These are phyloP conservation scores for Cordyceps fumosorosea DNA, from an alignment of 2,329 filamentous ascomycete genomes.

Conservation along the genomic window DNA sequence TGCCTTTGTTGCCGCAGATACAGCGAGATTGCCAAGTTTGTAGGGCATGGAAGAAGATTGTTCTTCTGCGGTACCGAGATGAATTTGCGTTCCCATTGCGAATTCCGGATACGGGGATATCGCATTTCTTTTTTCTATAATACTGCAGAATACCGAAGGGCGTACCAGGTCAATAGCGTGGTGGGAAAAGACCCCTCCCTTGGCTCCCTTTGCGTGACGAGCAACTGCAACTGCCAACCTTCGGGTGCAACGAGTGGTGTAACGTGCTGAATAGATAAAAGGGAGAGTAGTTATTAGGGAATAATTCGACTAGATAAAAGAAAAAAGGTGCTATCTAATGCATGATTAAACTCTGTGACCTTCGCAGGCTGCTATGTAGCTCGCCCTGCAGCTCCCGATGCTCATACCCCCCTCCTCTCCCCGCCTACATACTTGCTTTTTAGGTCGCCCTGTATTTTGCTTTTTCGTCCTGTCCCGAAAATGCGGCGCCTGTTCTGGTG, in stretches of 20 bases:
- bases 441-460: conserved; percentile 2
- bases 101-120: neutral
- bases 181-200: neutral
- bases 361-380: neutral
- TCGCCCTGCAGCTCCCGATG: conserved; percentile 1
- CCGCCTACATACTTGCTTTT: neutral
- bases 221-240: neutral
- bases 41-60: neutral
- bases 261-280: neutral
- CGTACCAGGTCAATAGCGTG: neutral
- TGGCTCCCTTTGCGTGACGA: neutral
- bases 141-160: neutral
- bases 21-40: neutral
- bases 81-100: neutral
- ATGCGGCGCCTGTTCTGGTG: neutral
- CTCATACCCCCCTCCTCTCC: neutral
- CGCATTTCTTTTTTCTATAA: neutral
- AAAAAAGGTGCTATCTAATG: neutral
- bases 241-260: neutral
- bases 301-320: neutral
- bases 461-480: neutral
- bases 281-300: neutral
- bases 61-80: neutral
- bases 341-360: neutral
- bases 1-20: neutral